A percentile compares a stretch with the other conserved stretches of the same genome.
phyloP scores from a whole-genome alignment of 148 eudicot genomes.

The Nepenthes gracilis region DNA sequence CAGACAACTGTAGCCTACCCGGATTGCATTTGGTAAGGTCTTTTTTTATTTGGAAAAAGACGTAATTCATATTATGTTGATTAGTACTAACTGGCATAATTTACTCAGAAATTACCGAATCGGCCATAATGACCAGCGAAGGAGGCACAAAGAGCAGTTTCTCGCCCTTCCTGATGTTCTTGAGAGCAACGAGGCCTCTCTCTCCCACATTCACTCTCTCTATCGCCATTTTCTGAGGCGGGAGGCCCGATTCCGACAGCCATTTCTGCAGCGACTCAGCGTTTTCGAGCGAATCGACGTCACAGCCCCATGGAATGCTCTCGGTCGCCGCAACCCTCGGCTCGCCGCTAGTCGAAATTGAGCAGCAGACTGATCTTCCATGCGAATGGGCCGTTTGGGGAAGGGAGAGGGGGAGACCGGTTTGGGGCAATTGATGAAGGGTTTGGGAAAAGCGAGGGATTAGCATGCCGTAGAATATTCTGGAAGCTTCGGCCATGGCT shows the following conservation, averaged over 20 bases:
- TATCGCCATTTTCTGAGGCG: constrained; percentile 76
- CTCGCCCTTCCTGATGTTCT: constrained; percentile 76
- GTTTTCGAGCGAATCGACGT: constrained; percentile 63
- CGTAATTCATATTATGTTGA: too few relatives aligned
- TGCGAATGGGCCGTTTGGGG: not conserved
- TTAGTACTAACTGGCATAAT: too few relatives aligned
- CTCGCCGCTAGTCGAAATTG: constrained; percentile 27
- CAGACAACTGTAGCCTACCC: too few relatives aligned
- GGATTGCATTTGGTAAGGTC: too few relatives aligned
- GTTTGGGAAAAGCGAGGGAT: constrained; percentile 21
- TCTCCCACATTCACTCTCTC: constrained; percentile 79
- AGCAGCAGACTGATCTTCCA: constrained; percentile 21
- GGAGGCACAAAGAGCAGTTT: constrained; percentile 90
- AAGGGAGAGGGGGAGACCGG: not conserved
- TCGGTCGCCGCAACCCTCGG: constrained; percentile 3
- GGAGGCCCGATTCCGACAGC: constrained; percentile 58
- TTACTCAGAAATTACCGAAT: constrained; percentile 40
- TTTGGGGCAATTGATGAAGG: not conserved
- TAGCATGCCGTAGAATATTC: constrained; percentile 26
- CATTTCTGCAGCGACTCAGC: constrained; percentile 65
- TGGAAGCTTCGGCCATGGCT: constrained; percentile 50
- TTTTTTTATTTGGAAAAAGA: too few relatives aligned
- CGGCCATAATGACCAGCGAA: constrained; percentile 59
- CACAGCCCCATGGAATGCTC: constrained; percentile 75
- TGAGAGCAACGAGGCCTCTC: constrained; percentile 83